Conservation (phyloP, 768 basidiomycete species). For the Neoboletus subvelutipes region DNA sequence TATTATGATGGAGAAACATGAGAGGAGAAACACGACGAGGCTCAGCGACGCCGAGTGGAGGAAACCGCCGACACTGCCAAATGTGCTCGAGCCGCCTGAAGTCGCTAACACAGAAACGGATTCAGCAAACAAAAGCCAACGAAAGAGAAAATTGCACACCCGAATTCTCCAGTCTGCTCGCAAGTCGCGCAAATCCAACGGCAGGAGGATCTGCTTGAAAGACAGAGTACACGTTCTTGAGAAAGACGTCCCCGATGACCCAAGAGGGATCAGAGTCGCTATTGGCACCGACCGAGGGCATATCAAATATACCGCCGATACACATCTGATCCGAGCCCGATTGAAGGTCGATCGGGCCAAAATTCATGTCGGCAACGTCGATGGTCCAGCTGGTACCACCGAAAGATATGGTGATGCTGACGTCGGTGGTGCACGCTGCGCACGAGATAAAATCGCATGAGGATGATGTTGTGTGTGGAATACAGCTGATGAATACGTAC, state of each 20-base stretch:
- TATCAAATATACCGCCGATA: constrained; percentile 68
- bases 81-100: neutral
- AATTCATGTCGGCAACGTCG: constrained; percentile 70
- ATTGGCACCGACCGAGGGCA: constrained; percentile 17
- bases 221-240: constrained; percentile 35
- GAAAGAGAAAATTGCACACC: neutral
- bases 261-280: constrained; percentile 41
- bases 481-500: constrained; percentile 40
- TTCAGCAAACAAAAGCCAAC: neutral
- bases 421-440: constrained; percentile 60
- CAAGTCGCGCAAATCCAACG: constrained; percentile 22
- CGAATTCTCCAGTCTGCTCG: neutral
- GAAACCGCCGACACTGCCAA: neutral
- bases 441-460: neutral
- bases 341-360: constrained; percentile 47
- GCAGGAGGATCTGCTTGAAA: constrained; percentile 18
- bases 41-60: neutral
- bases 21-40: neutral
- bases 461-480: neutral
- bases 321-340: constrained; percentile 34
- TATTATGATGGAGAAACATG: neutral
- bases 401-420: constrained; percentile 65
- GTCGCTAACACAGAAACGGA: neutral
- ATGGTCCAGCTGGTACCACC: constrained; percentile 79
- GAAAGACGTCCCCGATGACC: constrained; percentile 72